A percentile compares a stretch with the other conserved stretches of the same genome.
These are phyloP conservation scores for Sphaceloma murrayae DNA, from an alignment of 2,329 filamentous ascomycete genomes.

Conservation along the genomic window DNA sequence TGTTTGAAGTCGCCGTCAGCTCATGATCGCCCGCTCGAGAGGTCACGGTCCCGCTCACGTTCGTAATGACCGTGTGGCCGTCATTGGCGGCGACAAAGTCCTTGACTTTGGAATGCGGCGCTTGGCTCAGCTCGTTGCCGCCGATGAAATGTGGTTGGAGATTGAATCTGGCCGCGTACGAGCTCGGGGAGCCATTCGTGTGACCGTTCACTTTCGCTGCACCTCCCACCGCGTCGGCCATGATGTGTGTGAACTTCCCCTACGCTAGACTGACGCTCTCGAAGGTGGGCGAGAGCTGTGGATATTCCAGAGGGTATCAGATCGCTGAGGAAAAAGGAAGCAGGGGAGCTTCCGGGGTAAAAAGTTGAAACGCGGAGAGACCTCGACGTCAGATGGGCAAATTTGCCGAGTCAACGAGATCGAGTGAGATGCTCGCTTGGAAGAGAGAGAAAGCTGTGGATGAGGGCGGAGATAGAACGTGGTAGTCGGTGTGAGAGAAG, in stretches of 20 bases:
- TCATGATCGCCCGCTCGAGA: slow-evolving; percentile 19
- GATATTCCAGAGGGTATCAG: neutral
- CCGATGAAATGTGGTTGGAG: slow-evolving; percentile 93
- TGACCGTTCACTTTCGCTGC: slow-evolving; percentile 28
- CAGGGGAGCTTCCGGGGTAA: slow-evolving; percentile 15
- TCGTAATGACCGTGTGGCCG: slow-evolving; percentile 97
- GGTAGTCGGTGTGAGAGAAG: slow-evolving; percentile 16
- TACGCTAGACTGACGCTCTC: slow-evolving; percentile 17
- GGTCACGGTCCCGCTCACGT: slow-evolving; percentile 63
- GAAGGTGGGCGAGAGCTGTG: neutral
- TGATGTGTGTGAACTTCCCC: slow-evolving; percentile 29
- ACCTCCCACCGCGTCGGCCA: slow-evolving; percentile 35
- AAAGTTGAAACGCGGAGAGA: slow-evolving; percentile 16
- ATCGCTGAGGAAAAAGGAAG: slow-evolving; percentile 15
- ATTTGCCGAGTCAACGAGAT: slow-evolving; percentile 3
- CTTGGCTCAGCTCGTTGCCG: slow-evolving; percentile 76
- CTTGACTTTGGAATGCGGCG: slow-evolving; percentile 78
- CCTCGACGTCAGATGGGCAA: slow-evolving; percentile 15
- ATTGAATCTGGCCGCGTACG: slow-evolving; percentile 71
- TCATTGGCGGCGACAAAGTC: slow-evolving; percentile 86
- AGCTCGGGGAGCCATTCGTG: slow-evolving; percentile 47
- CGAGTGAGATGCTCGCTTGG: neutral
- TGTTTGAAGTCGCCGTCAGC: slow-evolving; percentile 33
- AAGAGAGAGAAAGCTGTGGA: neutral
- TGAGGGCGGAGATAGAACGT: neutral